These are phyloP conservation scores for Penicillium italicum DNA, from an alignment of 2,329 filamentous ascomycete genomes.

Conservation along the genomic window DNA sequence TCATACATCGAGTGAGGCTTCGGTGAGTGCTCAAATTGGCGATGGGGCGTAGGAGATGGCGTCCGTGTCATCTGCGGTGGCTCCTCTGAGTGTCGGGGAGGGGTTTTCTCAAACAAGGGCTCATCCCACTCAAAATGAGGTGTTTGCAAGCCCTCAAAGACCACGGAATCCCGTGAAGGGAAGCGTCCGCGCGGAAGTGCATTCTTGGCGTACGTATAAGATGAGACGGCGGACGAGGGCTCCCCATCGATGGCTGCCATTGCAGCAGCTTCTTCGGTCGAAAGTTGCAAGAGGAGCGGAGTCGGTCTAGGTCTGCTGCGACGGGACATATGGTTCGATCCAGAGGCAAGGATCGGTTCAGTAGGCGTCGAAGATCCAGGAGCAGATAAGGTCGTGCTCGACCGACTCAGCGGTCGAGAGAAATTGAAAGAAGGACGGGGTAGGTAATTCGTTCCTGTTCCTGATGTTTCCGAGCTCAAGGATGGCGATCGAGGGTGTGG, in stretches of 20 bases:
- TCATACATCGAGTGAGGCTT: constrained; percentile 31
- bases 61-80: constrained; percentile 25
- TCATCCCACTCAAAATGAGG: constrained; percentile 64
- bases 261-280: constrained; percentile 19
- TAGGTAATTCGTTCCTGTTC: constrained; percentile 51
- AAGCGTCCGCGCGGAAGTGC: constrained; percentile 76
- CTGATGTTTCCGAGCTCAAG: constrained; percentile 74
- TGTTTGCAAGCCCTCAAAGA: constrained; percentile 54
- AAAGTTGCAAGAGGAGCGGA: constrained; percentile 33
- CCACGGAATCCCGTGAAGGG: constrained; percentile 64
- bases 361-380: constrained; percentile 26
- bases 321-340: constrained; percentile 26
- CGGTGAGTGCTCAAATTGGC: constrained; percentile 20
- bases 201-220: constrained; percentile 86
- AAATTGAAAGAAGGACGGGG: constrained; percentile 85
- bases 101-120: constrained; percentile 44
- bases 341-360: constrained; percentile 35
- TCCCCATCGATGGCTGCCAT: constrained; percentile 23
- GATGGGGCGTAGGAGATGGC: constrained; percentile 32
- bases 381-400: constrained; percentile 39
- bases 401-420: constrained; percentile 76
- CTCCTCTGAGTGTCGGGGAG: constrained; percentile 29
- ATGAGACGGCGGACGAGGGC: constrained; percentile 54
- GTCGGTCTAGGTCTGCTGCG: constrained; percentile 30
- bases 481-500: constrained; percentile 76